Percentiles rank a stretch among this genome's conserved stretches.
Evolutionary conservation across 192 early-diverging fungal species (phyloP).

Genomic region (Umbelopsis ramanniana): DNA sequence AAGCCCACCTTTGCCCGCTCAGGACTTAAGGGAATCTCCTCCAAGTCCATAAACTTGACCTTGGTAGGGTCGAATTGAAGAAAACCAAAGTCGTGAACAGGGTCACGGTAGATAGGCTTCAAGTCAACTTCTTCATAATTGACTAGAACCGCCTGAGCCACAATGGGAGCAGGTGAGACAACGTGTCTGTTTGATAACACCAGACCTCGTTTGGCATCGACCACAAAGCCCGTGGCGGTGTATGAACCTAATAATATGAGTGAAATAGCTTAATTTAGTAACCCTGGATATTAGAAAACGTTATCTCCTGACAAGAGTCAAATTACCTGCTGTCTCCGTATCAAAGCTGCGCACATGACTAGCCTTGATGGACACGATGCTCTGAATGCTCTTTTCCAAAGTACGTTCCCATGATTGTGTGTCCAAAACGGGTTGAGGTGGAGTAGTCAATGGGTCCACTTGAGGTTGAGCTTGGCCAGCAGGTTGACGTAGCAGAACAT

Average conservation of each 20-base stretch:
- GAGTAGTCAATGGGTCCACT: not conserved
- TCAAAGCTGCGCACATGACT: conserved; percentile 75
- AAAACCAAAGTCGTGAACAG: conserved; percentile 86
- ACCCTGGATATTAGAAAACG: not conserved
- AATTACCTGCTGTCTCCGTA: conserved; percentile 71
- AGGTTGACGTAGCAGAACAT: conserved; percentile 6
- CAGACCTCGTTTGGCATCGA: conserved; percentile 74
- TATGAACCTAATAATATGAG: conserved; percentile 45
- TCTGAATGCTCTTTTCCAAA: conserved; percentile 67
- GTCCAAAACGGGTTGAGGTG: not conserved
- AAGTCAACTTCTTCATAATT: conserved; percentile 78
- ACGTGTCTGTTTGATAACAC: conserved; percentile 83
- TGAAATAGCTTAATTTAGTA: not conserved
- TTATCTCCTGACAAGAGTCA: not conserved
- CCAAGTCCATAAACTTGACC: conserved; percentile 66
- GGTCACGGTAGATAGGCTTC: conserved; percentile 78
- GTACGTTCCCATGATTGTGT: conserved; percentile 65
- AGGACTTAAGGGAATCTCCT: conserved; percentile 68
- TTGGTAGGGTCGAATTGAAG: conserved; percentile 68
- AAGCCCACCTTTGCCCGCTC: conserved; percentile 71
- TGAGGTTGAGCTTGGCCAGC: not conserved
- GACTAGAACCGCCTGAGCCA: conserved; percentile 68
- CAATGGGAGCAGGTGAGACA: conserved; percentile 72
- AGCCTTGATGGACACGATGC: conserved; percentile 79
- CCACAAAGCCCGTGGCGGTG: conserved; percentile 76